These are phyloP conservation scores for Exutisphaerella laricina DNA, from an alignment of 2,329 filamentous ascomycete genomes.

Conservation along the genomic window DNA sequence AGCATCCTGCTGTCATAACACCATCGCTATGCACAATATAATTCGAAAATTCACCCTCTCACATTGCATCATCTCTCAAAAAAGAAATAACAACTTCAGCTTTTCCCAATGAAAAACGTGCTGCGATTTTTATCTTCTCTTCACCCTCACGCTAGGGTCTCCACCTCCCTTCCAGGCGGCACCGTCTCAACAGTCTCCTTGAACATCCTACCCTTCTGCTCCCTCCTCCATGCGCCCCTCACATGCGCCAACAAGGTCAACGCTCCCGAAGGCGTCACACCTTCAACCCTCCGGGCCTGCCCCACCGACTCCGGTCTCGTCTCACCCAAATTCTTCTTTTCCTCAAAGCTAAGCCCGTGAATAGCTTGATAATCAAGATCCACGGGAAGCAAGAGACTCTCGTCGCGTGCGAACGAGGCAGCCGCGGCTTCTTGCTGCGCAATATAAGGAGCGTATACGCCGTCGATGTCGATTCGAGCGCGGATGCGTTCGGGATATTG, in stretches of 20 bases:
- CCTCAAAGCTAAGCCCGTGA: slow-evolving; percentile 70
- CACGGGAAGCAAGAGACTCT: slow-evolving; percentile 63
- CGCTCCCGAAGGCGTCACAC: slow-evolving; percentile 52
- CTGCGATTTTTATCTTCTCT: not conserved
- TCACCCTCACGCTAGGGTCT: slow-evolving; percentile 21
- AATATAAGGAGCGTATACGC: slow-evolving; percentile 81
- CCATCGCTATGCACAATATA: slow-evolving; percentile 1
- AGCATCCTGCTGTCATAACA: too few relatives aligned
- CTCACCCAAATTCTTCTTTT: slow-evolving; percentile 63
- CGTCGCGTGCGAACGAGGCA: slow-evolving; percentile 66
- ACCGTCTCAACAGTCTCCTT: slow-evolving; percentile 26
- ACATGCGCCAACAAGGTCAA: slow-evolving; percentile 58
- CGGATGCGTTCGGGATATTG: slow-evolving; percentile 56
- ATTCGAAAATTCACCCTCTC: not conserved
- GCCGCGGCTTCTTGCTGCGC: slow-evolving; percentile 63
- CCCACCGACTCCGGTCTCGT: slow-evolving; percentile 79
- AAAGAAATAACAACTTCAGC: not conserved
- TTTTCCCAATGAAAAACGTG: too few relatives aligned
- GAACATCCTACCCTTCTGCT: slow-evolving; percentile 28
- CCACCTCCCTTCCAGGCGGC: slow-evolving; percentile 21
- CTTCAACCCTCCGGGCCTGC: slow-evolving; percentile 83
- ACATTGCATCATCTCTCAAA: not conserved
- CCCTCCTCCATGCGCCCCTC: slow-evolving; percentile 37
- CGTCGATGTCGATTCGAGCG: slow-evolving; percentile 71
- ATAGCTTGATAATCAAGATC: slow-evolving; percentile 73